Percentiles rank a stretch among this genome's conserved stretches.
Conservation (phyloP, 345 rosid species). For the Brassica napus region Da-Ae NC_063437.1:12543001-12543500, state of each 20-base stretch:
- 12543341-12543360: neutral
- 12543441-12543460: neutral
- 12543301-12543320: neutral
- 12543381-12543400: neutral
- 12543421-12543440: neutral
- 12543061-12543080: neutral
- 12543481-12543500: neutral
- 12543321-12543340: neutral
- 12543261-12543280: neutral
- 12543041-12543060: neutral
- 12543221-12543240: conserved; percentile 8
- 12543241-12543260: conserved; percentile 2
- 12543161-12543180: neutral
- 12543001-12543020: neutral
- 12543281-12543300: neutral
- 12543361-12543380: neutral
- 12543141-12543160: neutral
- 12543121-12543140: neutral
- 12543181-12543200: neutral
- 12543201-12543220: conserved; percentile 10
- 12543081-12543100: neutral
- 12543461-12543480: neutral
- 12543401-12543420: neutral
- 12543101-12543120: neutral
- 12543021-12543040: neutral